phyloP scores from a whole-genome alignment of 2,329 filamentous ascomycete species.

The Cercospora sp. region DNA sequence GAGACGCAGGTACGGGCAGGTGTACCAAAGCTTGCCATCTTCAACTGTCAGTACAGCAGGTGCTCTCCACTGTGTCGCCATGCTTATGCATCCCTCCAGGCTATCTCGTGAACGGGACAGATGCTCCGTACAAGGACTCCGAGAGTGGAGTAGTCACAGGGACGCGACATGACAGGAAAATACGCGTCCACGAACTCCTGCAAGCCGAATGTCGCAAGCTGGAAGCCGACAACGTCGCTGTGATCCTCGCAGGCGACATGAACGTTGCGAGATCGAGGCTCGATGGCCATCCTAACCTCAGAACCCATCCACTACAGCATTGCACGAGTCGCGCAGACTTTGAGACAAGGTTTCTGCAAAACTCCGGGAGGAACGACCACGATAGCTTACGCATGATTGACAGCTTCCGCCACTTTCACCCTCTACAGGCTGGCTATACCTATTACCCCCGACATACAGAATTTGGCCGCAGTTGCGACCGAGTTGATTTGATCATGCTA shows the following conservation, averaged over 20 bases:
- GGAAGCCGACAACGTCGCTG: constrained; percentile 44
- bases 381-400: constrained; percentile 45
- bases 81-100: background rate
- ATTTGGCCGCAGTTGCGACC: constrained; percentile 55
- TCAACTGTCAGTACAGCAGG: constrained; percentile 41
- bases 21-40: constrained; percentile 45
- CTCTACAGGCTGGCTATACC: constrained; percentile 48
- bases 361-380: constrained; percentile 9
- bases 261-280: constrained; percentile 50
- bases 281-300: constrained; percentile 52
- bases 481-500: constrained; percentile 54
- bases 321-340: constrained; percentile 55
- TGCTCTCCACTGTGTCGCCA: constrained; percentile 42
- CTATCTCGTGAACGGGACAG: constrained; percentile 53
- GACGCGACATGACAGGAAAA: constrained; percentile 55
- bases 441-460: constrained; percentile 47
- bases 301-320: constrained; percentile 49
- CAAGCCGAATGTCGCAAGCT: constrained; percentile 47
- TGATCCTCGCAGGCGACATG: constrained; percentile 55
- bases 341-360: constrained; percentile 49
- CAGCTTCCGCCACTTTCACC: constrained; percentile 50
- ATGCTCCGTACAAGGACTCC: constrained; percentile 48
- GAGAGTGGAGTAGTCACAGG: constrained; percentile 46
- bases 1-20: constrained; percentile 36
- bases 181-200: constrained; percentile 50